These are phyloP conservation scores for Chaetomium olivaceum DNA, from an alignment of 2,329 filamentous ascomycete genomes.

Conservation along the genomic window DNA sequence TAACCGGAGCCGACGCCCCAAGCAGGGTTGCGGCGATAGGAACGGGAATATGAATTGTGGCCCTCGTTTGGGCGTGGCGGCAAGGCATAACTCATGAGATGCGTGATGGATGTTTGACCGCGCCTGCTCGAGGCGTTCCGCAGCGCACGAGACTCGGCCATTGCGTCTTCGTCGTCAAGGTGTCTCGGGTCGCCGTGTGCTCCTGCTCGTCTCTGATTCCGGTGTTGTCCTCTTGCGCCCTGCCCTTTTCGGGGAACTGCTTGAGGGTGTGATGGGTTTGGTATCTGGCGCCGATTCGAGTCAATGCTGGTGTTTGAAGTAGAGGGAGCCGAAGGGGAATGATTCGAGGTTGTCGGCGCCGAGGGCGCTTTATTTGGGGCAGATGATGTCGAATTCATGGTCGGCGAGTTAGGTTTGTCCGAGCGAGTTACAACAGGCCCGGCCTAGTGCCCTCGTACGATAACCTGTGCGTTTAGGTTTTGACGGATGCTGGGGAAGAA, in stretches of 20 bases:
- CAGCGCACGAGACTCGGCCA: constrained; percentile 72
- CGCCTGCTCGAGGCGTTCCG: constrained; percentile 68
- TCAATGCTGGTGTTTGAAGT: constrained; percentile 52
- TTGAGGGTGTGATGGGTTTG: constrained; percentile 38
- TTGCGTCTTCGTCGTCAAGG: constrained; percentile 75
- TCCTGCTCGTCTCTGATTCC: constrained; percentile 72
- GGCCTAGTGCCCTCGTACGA: background rate
- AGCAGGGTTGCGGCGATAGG: constrained; percentile 69
- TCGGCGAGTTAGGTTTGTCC: background rate
- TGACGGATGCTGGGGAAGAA: background rate
- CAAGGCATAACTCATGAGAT: constrained; percentile 87
- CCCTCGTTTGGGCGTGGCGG: constrained; percentile 70
- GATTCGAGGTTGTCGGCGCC: constrained; percentile 44
- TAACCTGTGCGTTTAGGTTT: background rate
- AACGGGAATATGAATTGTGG: constrained; percentile 52
- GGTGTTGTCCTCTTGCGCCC: constrained; percentile 76
- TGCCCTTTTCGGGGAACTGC: constrained; percentile 72
- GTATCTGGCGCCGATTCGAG: constrained; percentile 49
- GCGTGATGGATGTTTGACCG: constrained; percentile 95
- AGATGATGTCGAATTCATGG: constrained; percentile 41
- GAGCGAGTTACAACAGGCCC: background rate
- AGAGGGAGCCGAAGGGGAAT: constrained; percentile 44
- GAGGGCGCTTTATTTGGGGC: constrained; percentile 54
- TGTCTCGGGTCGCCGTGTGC: constrained; percentile 37
- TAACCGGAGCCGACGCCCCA: constrained; percentile 89